A percentile compares a stretch with the other conserved stretches of the same genome.
Conservation (phyloP, 192 early-diverging fungal species). For the Coemansia sp. region DNA sequence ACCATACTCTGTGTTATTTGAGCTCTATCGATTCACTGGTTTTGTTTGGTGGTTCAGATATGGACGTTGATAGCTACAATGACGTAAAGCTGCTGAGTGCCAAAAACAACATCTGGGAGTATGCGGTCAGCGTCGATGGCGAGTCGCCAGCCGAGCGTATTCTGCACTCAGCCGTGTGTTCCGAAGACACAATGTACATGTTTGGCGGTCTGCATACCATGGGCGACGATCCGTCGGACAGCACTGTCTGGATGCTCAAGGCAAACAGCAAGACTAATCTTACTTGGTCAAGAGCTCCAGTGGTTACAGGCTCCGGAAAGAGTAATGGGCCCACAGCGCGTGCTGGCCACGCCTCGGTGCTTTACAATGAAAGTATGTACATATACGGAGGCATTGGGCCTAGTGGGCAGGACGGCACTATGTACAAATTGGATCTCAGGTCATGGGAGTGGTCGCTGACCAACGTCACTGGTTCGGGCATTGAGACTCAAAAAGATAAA, state of each 20-base stretch:
- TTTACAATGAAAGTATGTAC: conserved; percentile 61
- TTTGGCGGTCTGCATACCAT: conserved; percentile 59
- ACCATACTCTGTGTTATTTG: conserved; percentile 59
- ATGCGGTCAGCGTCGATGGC: conserved; percentile 41
- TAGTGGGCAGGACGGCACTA: conserved; percentile 57
- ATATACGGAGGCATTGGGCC: conserved; percentile 68
- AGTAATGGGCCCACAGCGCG: conserved; percentile 54
- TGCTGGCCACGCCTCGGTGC: conserved; percentile 66
- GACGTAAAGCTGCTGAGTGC: conserved; percentile 57
- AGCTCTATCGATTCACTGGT: conserved; percentile 58
- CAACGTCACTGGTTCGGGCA: conserved; percentile 26
- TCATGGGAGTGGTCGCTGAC: conserved; percentile 65
- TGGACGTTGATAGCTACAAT: conserved; percentile 53
- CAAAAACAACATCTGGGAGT: conserved; percentile 57
- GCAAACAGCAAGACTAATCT: conserved; percentile 20
- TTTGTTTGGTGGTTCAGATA: conserved; percentile 66
- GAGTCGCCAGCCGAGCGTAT: conserved; percentile 58
- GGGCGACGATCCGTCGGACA: conserved; percentile 46
- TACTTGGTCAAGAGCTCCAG: conserved; percentile 51
- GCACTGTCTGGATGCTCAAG: conserved; percentile 54
- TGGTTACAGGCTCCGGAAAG: conserved; percentile 19
- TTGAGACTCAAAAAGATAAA: conserved; percentile 12
- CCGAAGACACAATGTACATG: conserved; percentile 66
- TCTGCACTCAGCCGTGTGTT: conserved; percentile 67
- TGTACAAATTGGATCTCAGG: conserved; percentile 65